Percentiles rank a stretch among this genome's conserved stretches.
Conservation (phyloP, 495 filamentous ascomycete genomes). For the Ramalina peruviana region DNA sequence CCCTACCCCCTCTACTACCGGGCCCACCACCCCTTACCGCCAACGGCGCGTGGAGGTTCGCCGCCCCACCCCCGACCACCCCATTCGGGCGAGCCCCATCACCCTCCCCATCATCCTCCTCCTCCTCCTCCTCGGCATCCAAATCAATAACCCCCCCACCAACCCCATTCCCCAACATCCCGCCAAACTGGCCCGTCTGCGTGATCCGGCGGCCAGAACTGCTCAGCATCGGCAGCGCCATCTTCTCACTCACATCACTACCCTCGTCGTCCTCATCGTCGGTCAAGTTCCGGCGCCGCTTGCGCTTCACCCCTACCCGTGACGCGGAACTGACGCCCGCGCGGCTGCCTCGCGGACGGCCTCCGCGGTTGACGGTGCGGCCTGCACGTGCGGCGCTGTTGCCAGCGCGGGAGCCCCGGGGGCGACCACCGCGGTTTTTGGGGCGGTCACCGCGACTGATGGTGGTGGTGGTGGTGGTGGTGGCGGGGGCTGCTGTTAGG, state of each 20-base stretch:
- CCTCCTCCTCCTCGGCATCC: background rate
- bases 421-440: conserved; percentile 5
- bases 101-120: background rate
- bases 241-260: conserved; percentile 33
- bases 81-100: background rate
- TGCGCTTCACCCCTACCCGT: conserved; percentile 22
- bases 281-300: conserved; percentile 31
- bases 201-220: conserved; percentile 74
- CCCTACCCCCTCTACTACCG: too few relatives aligned
- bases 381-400: conserved; percentile 1
- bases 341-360: conserved; percentile 10
- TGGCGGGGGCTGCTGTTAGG: background rate
- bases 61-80: background rate
- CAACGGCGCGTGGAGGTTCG: background rate
- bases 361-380: conserved; percentile 7
- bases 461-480: background rate
- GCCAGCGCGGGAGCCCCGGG: conserved; percentile 9
- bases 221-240: conserved; percentile 49
- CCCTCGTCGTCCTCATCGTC: conserved; percentile 32
- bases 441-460: conserved; percentile 9
- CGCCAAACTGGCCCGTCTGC: conserved; percentile 37
- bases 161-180: too few relatives aligned
- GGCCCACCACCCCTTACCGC: too few relatives aligned
- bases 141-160: background rate
- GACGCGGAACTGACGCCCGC: background rate